Evolutionary conservation across 192 early-diverging fungal species (phyloP), one percentile per base, ranked within the genome.

Genomic region (Entophlyctis luteolus): DNA sequence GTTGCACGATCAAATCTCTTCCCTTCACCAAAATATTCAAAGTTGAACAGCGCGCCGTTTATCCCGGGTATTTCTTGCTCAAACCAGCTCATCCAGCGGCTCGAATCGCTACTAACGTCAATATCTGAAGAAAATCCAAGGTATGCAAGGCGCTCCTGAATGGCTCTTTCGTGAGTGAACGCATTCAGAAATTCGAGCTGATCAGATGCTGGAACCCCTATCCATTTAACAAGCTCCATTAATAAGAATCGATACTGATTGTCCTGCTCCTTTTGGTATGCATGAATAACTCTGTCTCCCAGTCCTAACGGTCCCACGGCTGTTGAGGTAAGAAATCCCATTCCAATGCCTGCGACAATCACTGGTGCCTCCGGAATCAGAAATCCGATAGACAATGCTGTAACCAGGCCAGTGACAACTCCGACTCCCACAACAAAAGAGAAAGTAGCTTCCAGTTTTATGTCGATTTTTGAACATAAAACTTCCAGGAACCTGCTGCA

Each of bases 181-280:
- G 70, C 70, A 34, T 71, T 71, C 33, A 71, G 53, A 56, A 71
- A 71, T 62, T 71, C 70, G 14, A 71, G 54, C 22, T 66, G 52
- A 34, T 66, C 47, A 5, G 49, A 54, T 22, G 29, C 16, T 1
- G 50, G 32, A 23, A 71, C 70, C 4, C 70, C 70, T 29, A 71
- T 39, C 70, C 70, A 71, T 38, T 71, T 71, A 22, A 71, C 70
- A 16, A 71, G 34, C 70, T 71, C 70, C 70, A 71, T 71, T 29
- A 71, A 34, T 22, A 71, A 56, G 32, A 71, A 71, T 22, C 70
- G 70, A 47, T 71, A 71, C 33, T 62, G 60, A 46, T 71, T 71
- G 60, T 71, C 70, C 37, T 71, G 70, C 52, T 71, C 70, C 22
- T 54, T 36, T 27, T 71, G 70, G 12, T 48, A 57, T 8, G 70